Evolutionary conservation across 495 filamentous ascomycete genomes (phyloP).

Genomic region (Sordaria brevicollis): DNA sequence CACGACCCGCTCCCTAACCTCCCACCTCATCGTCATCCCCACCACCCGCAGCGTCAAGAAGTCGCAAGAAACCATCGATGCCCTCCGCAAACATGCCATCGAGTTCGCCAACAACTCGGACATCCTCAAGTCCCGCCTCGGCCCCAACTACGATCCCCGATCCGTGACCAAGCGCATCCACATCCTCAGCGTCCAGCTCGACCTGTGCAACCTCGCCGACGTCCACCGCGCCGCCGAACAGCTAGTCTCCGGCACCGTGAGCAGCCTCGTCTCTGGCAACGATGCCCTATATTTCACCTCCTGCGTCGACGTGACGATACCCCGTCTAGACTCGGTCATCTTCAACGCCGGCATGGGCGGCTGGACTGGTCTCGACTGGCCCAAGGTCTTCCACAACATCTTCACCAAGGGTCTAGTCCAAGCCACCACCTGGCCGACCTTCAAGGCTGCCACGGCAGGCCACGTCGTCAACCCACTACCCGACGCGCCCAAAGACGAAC

Average conservation of each 20-base stretch:
- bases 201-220: constrained; percentile 43
- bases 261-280: constrained; percentile 16
- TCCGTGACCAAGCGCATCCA: constrained; percentile 38
- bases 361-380: constrained; percentile 73
- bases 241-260: constrained; percentile 39
- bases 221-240: constrained; percentile 36
- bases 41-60: constrained; percentile 55
- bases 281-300: constrained; percentile 24
- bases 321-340: constrained; percentile 68
- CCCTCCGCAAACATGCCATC: constrained; percentile 43
- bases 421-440: constrained; percentile 67
- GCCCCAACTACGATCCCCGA: constrained; percentile 32
- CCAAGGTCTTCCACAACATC: constrained; percentile 45
- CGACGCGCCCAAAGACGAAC: background rate
- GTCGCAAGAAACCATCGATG: constrained; percentile 44
- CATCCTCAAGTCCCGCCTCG: constrained; percentile 26
- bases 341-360: constrained; percentile 89
- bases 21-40: constrained; percentile 54
- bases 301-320: constrained; percentile 38
- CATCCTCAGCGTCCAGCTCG: constrained; percentile 45
- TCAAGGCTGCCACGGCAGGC: constrained; percentile 56
- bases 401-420: constrained; percentile 52
- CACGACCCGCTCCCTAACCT: constrained; percentile 45
- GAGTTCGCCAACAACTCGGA: constrained; percentile 27
- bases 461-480: constrained; percentile 34